phyloP scores from a whole-genome alignment of 805 yeast genomes.

The Cyberlindnera suaveolens region DNA sequence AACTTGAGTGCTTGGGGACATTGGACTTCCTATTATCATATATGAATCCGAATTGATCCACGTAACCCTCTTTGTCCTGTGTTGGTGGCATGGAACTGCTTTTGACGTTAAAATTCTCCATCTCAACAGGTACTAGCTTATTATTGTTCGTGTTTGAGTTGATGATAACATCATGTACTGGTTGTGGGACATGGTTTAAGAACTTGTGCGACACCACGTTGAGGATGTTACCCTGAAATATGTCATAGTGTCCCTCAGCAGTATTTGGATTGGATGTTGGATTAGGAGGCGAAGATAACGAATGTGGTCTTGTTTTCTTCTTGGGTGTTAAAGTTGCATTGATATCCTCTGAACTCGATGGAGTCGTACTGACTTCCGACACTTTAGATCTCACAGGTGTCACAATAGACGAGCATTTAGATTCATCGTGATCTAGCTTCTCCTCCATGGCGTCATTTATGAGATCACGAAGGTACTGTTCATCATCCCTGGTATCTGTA shows the following conservation, averaged over 20 bases:
- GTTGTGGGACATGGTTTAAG: conserved; percentile 18
- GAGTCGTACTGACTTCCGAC: conserved; percentile 1
- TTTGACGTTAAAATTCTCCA: conserved; percentile 30
- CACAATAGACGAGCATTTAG: not conserved
- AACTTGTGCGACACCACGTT: conserved; percentile 16
- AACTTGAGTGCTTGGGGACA: not conserved
- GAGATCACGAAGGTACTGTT: conserved; percentile 20
- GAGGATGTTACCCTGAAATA: conserved; percentile 3
- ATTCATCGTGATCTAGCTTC: conserved; percentile 6
- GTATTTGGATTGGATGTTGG: not conserved
- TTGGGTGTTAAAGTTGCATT: conserved; percentile 5
- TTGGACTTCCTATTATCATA: conserved; percentile 21
- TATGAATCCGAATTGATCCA: conserved; percentile 47
- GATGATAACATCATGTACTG: conserved; percentile 17
- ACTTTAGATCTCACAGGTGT: not conserved
- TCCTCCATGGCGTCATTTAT: conserved; percentile 28
- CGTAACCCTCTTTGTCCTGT: conserved; percentile 16
- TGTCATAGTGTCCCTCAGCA: not conserved
- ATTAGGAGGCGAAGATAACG: conserved; percentile 9
- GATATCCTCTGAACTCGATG: conserved; percentile 1
- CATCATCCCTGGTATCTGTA: not conserved
- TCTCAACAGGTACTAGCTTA: conserved; percentile 33
- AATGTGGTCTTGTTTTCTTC: conserved; percentile 16
- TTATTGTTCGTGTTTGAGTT: conserved; percentile 4
- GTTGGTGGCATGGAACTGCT: conserved; percentile 23